Evolutionary conservation across 78 protist species (phyloP).

Genomic region (Capsaspora owczarzaki): DNA sequence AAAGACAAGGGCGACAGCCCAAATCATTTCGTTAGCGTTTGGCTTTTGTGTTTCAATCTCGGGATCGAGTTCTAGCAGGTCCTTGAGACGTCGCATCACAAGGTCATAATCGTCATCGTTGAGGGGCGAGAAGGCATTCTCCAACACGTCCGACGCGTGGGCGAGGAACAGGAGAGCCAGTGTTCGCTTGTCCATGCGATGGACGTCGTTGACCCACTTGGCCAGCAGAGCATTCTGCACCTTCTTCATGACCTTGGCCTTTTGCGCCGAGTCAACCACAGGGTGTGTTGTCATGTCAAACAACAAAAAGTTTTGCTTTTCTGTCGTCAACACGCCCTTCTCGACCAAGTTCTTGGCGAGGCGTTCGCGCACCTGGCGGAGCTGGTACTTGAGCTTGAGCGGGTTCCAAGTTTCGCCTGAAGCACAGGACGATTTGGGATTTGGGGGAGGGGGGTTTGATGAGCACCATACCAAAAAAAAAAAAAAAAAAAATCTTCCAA

Average conservation of each 20-base stretch:
- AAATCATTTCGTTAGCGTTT: neutral
- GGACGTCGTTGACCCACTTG: slow-evolving; percentile 25
- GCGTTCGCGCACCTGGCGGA: slow-evolving; percentile 26
- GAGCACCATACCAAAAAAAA: too few species aligned
- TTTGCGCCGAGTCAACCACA: neutral
- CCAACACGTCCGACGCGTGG: slow-evolving; percentile 33
- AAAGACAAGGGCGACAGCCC: neutral
- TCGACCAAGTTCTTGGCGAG: slow-evolving; percentile 20
- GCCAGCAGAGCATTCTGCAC: slow-evolving; percentile 27
- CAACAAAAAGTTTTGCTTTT: slow-evolving; percentile 23
- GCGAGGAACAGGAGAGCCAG: slow-evolving; percentile 28
- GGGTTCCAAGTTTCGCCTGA: slow-evolving; percentile 38
- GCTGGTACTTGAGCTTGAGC: slow-evolving; percentile 15
- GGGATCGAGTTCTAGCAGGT: slow-evolving; percentile 17
- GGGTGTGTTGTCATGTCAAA: slow-evolving; percentile 45
- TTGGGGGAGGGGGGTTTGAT: neutral
- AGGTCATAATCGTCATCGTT: slow-evolving; percentile 29
- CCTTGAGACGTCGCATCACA: slow-evolving; percentile 21
- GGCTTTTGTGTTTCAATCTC: slow-evolving; percentile 11
- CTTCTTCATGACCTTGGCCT: neutral
- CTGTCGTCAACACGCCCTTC: slow-evolving; percentile 22
- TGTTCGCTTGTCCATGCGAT: slow-evolving; percentile 26
- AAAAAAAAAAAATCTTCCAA: neutral
- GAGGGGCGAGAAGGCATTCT: slow-evolving; percentile 27
- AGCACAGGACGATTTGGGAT: neutral